phyloP scores from a whole-genome alignment of 2,329 filamentous ascomycete genomes.

The Fusarium illudens region DNA sequence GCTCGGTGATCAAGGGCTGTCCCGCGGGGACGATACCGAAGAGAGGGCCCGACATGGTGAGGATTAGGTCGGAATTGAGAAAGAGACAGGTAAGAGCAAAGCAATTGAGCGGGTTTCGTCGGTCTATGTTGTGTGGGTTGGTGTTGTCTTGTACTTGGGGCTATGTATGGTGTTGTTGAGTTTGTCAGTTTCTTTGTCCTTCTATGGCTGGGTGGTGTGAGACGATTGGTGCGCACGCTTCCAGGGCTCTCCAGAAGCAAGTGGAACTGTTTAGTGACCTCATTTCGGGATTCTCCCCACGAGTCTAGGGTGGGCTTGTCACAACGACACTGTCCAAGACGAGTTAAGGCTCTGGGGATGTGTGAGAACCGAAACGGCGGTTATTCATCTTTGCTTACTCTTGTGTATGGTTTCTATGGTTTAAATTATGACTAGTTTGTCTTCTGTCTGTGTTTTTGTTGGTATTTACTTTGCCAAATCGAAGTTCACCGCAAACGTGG shows the following conservation, averaged over 20 bases:
- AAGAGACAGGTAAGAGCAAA: background rate
- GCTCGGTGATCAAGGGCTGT: slow-evolving; percentile 63
- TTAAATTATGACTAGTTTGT: background rate
- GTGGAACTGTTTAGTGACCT: slow-evolving; percentile 27
- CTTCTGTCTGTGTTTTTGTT: background rate
- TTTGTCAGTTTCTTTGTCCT: slow-evolving; percentile 15
- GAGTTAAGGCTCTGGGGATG: background rate
- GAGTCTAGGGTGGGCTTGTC: slow-evolving; percentile 21
- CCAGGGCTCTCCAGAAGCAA: slow-evolving; percentile 29
- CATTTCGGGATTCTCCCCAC: slow-evolving; percentile 2
- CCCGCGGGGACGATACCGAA: slow-evolving; percentile 70
- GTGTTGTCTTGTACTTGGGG: background rate
- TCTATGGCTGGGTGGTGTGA: slow-evolving; percentile 28
- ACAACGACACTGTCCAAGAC: background rate
- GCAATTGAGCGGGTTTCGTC: background rate
- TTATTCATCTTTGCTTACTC: background rate
- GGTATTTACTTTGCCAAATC: background rate
- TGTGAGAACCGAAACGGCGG: background rate
- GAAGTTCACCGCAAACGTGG: slow-evolving; percentile 12
- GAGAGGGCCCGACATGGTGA: slow-evolving; percentile 46
- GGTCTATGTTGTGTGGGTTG: background rate
- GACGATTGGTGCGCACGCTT: slow-evolving; percentile 30
- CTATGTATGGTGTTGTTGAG: slow-evolving; percentile 16
- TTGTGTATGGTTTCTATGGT: background rate
- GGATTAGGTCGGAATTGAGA: background rate